A percentile compares a stretch with the other conserved stretches of the same genome.
phyloP scores from a whole-genome alignment of 2,329 filamentous ascomycete species.

The Hypoxylon sp. region DNA sequence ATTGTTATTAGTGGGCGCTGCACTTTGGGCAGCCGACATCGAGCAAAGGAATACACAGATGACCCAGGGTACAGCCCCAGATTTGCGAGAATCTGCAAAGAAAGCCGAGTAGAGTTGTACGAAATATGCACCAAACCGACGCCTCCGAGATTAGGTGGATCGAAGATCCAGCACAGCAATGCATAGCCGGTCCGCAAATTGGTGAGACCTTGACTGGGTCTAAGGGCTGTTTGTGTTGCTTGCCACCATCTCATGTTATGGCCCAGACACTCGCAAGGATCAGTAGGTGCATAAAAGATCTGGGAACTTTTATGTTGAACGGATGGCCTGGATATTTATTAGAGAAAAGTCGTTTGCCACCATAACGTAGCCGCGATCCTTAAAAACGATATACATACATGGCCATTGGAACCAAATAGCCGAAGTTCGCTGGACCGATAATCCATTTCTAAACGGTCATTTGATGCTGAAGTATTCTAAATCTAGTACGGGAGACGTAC shows the following conservation, averaged over 20 bases:
- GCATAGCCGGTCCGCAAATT: slow-evolving; percentile 36
- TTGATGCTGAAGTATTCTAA: neutral
- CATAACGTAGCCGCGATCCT: neutral
- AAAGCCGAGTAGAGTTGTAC: slow-evolving; percentile 61
- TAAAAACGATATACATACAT: neutral
- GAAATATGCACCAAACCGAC: slow-evolving; percentile 42
- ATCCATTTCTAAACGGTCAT: neutral
- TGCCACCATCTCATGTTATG: slow-evolving; percentile 19
- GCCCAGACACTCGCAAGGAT: slow-evolving; percentile 11
- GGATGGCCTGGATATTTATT: neutral
- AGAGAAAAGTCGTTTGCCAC: neutral
- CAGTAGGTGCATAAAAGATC: slow-evolving; percentile 6
- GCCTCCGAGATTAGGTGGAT: slow-evolving; percentile 49
- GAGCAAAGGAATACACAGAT: slow-evolving; percentile 70
- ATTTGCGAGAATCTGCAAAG: slow-evolving; percentile 64
- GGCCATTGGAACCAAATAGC: neutral
- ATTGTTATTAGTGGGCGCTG: slow-evolving; percentile 78
- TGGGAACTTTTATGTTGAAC: neutral
- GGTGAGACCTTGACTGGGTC: slow-evolving; percentile 22
- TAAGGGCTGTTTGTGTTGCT: slow-evolving; percentile 26
- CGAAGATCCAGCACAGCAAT: slow-evolving; percentile 44
- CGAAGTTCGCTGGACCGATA: neutral
- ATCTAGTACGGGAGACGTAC: neutral
- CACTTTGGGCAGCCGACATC: slow-evolving; percentile 93
- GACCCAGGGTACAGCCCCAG: slow-evolving; percentile 66